Conservation (phyloP, 768 basidiomycete species). For the Galerina sulciceps region DNA sequence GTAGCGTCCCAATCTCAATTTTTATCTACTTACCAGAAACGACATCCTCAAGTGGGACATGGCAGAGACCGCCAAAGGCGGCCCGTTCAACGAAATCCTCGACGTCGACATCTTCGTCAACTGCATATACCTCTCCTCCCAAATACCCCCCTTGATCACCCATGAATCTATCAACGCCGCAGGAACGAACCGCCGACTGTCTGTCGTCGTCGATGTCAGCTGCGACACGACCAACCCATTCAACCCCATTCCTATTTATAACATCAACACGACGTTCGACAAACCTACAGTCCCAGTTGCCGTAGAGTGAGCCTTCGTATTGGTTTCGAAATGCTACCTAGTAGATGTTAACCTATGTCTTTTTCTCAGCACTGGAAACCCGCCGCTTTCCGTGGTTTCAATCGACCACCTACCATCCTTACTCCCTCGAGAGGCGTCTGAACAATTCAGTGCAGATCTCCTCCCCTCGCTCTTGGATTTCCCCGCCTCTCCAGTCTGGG, state of each 20-base stretch:
- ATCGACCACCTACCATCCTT: constrained; percentile 98
- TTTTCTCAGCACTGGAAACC: constrained; percentile 55
- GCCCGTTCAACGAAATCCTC: constrained; percentile 93
- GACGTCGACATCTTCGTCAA: constrained; percentile 98
- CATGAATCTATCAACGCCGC: constrained; percentile 69
- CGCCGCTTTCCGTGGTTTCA: constrained; percentile 83
- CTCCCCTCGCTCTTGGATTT: constrained; percentile 86
- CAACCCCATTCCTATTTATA: constrained; percentile 97
- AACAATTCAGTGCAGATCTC: constrained; percentile 91
- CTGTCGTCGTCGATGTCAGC: constrained; percentile 94
- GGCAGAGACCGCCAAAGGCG: constrained; percentile 95
- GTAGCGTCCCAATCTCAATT: constrained; percentile 8
- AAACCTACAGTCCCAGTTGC: constrained; percentile 89
- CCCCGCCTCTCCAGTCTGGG: constrained; percentile 82
- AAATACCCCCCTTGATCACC: constrained; percentile 85
- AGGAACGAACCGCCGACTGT: constrained; percentile 67
- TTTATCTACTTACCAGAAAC: constrained; percentile 54
- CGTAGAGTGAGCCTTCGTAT: constrained; percentile 61
- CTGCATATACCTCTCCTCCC: constrained; percentile 94
- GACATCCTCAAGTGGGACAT: constrained; percentile 98
- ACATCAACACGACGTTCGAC: constrained; percentile 90
- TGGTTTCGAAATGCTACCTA: constrained; percentile 17
- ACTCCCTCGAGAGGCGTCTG: constrained; percentile 93
- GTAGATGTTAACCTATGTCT: background rate
- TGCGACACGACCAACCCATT: constrained; percentile 99